These are phyloP conservation scores for Populus tremula DNA, from an alignment of 345 rosid species.

Conservation along the genomic window DNA sequence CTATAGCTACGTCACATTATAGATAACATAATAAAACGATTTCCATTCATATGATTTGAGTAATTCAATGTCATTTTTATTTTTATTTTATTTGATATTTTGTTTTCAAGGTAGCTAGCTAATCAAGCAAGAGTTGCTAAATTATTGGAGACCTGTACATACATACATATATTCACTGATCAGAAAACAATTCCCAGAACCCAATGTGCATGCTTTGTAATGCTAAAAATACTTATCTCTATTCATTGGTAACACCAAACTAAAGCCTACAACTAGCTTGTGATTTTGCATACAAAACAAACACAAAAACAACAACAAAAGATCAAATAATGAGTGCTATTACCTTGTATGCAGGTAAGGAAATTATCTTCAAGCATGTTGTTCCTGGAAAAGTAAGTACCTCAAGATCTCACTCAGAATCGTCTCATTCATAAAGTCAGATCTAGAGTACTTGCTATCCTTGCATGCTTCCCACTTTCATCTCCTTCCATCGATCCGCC, in stretches of 20 bases:
- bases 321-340: neutral
- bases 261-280: neutral
- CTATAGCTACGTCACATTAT: neutral
- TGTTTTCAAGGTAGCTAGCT: neutral
- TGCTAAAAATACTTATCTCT: slow-evolving; percentile 1
- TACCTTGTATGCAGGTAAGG: slow-evolving; percentile 10
- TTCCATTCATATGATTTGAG: neutral
- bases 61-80: neutral
- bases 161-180: neutral
- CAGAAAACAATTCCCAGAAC: slow-evolving; percentile 13
- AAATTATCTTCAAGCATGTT: slow-evolving; percentile 10
- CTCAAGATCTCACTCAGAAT: slow-evolving; percentile 73
- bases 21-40: neutral
- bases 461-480: slow-evolving; percentile 30
- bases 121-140: slow-evolving; percentile 11
- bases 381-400: slow-evolving; percentile 38
- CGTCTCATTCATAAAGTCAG: slow-evolving; percentile 77
- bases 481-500: slow-evolving; percentile 33
- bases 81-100: neutral
- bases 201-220: slow-evolving; percentile 20
- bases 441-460: slow-evolving; percentile 66
- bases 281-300: neutral
- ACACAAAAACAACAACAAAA: neutral
- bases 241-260: neutral
- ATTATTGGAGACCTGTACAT: neutral